Evolutionary conservation across 345 rosid species (phyloP).

Genomic region (Bruguiera sexangula): DNA sequence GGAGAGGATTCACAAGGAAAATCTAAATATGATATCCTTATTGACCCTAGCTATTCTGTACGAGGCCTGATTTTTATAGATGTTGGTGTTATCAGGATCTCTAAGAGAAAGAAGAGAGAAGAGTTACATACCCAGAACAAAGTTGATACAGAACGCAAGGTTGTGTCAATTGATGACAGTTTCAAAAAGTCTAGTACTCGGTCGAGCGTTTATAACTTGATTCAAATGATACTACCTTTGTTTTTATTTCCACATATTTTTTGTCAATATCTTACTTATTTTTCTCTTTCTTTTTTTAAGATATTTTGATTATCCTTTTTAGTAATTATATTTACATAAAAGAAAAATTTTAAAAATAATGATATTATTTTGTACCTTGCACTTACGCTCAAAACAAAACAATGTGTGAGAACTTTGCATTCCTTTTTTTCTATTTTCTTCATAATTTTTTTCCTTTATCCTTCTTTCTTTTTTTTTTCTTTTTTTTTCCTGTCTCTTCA

Average conservation of each 20-base stretch:
- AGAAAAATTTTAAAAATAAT: too few relatives aligned
- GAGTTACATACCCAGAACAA: background rate
- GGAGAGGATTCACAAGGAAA: conserved; percentile 13
- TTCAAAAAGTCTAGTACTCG: conserved; percentile 15
- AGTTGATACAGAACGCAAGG: conserved; percentile 19
- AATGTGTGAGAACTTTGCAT: too few relatives aligned
- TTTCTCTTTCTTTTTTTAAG: too few relatives aligned
- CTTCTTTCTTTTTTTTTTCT: too few relatives aligned
- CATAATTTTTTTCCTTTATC: too few relatives aligned
- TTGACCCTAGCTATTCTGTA: conserved; percentile 43
- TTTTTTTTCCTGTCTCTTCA: too few relatives aligned
- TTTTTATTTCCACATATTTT: background rate
- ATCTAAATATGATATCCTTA: conserved; percentile 19
- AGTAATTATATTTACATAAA: too few relatives aligned
- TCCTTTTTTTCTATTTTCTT: too few relatives aligned
- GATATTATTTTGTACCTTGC: too few relatives aligned
- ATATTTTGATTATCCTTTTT: too few relatives aligned
- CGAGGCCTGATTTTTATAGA: conserved; percentile 26
- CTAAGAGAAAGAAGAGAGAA: conserved; percentile 18
- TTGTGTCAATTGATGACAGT: conserved; percentile 27
- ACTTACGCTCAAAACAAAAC: too few relatives aligned
- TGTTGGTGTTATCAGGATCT: conserved; percentile 21
- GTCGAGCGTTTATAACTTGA: conserved; percentile 20
- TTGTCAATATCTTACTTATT: too few relatives aligned
- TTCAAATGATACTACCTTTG: conserved; percentile 23